Evolutionary conservation across 2,329 filamentous ascomycete species (phyloP).

Genomic region (Lasiodiplodia sp.): DNA sequence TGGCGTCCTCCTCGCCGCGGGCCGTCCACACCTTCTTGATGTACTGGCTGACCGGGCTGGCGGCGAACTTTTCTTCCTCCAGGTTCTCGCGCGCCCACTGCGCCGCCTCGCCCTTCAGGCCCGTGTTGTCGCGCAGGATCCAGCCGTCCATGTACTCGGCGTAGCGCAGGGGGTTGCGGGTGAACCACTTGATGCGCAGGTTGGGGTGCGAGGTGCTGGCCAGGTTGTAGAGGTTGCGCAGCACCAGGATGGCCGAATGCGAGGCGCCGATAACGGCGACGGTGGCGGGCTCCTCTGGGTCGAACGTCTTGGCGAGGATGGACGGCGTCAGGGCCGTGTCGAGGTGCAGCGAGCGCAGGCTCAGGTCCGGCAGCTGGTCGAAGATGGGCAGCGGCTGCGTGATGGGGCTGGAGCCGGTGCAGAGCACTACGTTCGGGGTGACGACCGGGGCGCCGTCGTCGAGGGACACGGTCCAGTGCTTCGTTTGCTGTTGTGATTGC

Average conservation of each 20-base stretch:
- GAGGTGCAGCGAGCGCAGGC: conserved; percentile 57
- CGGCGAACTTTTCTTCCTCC: conserved; percentile 55
- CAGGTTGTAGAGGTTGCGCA: conserved; percentile 66
- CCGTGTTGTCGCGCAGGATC: conserved; percentile 71
- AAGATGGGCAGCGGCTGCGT: conserved; percentile 52
- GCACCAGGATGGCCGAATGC: conserved; percentile 68
- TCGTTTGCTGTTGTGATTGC: conserved; percentile 33
- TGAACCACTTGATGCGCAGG: conserved; percentile 68
- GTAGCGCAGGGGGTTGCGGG: conserved; percentile 65
- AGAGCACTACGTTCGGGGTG: conserved; percentile 61
- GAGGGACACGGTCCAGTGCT: conserved; percentile 49
- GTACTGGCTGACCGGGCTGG: conserved; percentile 32
- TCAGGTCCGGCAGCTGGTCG: conserved; percentile 37
- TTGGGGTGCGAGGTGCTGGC: conserved; percentile 59
- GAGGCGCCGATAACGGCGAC: conserved; percentile 68
- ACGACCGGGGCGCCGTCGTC: conserved; percentile 42
- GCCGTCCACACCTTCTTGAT: conserved; percentile 50
- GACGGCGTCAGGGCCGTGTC: conserved; percentile 65
- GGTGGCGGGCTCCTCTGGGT: conserved; percentile 47
- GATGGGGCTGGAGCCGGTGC: conserved; percentile 64
- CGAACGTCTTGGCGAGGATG: conserved; percentile 52
- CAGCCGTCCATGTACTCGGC: conserved; percentile 68
- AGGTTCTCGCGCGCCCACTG: conserved; percentile 66
- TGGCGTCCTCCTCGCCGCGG: conserved; percentile 55
- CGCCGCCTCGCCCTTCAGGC: conserved; percentile 68